Evolutionary conservation across 1,284 basidiomycete species (phyloP).

Genomic region (Cryptococcus sp.): DNA sequence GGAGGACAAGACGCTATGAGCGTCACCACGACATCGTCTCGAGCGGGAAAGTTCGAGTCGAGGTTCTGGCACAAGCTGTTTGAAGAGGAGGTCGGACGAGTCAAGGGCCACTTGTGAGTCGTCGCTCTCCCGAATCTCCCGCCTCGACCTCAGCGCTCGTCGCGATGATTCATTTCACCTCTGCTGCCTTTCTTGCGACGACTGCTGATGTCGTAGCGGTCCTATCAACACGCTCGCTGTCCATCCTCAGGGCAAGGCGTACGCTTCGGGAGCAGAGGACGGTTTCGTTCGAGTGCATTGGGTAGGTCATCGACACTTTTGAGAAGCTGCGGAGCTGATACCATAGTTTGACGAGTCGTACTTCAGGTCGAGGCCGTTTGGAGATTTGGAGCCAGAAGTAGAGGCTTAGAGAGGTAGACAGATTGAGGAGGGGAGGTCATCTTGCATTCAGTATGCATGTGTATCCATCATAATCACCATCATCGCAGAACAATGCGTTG

Average conservation of each 20-base stretch:
- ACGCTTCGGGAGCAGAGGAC: constrained; percentile 94
- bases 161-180: background rate
- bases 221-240: constrained; percentile 98
- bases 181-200: background rate
- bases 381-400: constrained; percentile 69
- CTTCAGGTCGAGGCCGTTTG: constrained; percentile 82
- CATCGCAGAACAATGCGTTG: background rate
- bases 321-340: background rate
- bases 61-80: constrained; percentile 98
- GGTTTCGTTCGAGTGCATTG: constrained; percentile 85
- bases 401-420: constrained; percentile 23
- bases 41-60: constrained; percentile 97
- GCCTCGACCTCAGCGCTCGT: background rate
- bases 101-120: constrained; percentile 72
- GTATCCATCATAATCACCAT: too few species aligned
- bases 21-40: constrained; percentile 87
- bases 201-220: constrained; percentile 57
- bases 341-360: constrained; percentile 78
- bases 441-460: background rate
- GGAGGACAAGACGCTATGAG: constrained; percentile 98
- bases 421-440: background rate
- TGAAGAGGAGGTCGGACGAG: constrained; percentile 94
- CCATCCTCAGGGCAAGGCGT: constrained; percentile 81
- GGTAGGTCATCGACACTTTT: constrained; percentile 28
- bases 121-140: background rate